phyloP scores from a whole-genome alignment of 2,329 filamentous ascomycete species.

The Apiospora arundinis region DNA sequence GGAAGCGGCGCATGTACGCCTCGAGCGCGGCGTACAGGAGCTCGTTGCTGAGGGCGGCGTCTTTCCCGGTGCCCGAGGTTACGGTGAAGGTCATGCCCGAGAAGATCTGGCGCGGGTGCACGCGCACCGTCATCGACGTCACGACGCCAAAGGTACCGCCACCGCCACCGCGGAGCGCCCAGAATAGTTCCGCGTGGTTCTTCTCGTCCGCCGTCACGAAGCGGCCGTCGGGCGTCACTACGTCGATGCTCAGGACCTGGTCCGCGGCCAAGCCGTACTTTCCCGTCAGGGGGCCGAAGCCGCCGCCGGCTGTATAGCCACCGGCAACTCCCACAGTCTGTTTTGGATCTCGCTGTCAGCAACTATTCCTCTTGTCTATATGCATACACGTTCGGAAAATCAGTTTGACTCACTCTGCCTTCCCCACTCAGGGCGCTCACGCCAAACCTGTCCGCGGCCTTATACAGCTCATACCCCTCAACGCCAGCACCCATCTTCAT shows the following conservation, averaged over 20 bases:
- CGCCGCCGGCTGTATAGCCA: conserved; percentile 53
- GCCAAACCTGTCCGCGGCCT: conserved; percentile 52
- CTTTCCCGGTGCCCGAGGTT: conserved; percentile 32
- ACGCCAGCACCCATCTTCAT: conserved; percentile 63
- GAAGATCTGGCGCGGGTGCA: conserved; percentile 42
- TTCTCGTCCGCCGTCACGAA: conserved; percentile 47
- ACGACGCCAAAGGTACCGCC: conserved; percentile 49
- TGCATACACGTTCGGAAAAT: background rate
- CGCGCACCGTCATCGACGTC: conserved; percentile 44
- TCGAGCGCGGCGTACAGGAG: conserved; percentile 38
- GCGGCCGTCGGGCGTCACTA: conserved; percentile 51
- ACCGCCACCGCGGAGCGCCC: conserved; percentile 54
- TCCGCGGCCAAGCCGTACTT: conserved; percentile 55
- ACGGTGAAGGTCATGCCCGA: conserved; percentile 39
- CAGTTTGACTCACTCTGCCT: conserved; percentile 39
- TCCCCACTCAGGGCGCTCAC: conserved; percentile 59
- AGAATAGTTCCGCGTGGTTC: conserved; percentile 53
- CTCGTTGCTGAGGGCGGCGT: conserved; percentile 28
- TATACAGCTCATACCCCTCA: conserved; percentile 58
- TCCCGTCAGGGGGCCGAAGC: conserved; percentile 56
- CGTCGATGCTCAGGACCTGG: conserved; percentile 52
- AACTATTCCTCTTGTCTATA: background rate
- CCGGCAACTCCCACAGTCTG: conserved; percentile 55
- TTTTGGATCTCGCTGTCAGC: background rate
- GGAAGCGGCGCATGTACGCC: conserved; percentile 41